Conservation (phyloP, 257 asterid species). For the Dorcoceras hygrometricum region DNA sequence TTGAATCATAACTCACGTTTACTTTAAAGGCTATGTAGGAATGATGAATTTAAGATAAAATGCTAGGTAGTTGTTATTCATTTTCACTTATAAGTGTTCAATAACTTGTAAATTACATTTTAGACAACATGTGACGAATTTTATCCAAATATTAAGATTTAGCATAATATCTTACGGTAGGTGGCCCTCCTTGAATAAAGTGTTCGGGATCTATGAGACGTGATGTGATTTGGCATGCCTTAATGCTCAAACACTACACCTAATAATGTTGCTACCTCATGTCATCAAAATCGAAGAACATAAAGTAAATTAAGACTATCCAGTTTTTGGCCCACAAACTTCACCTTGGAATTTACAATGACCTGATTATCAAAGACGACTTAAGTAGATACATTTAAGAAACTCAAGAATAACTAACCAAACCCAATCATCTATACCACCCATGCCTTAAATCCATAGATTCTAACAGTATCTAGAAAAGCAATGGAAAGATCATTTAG, state of each 20-base stretch:
- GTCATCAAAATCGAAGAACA: neutral
- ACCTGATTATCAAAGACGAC: neutral
- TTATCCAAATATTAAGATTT: neutral
- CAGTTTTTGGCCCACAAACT: neutral
- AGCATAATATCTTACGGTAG: neutral
- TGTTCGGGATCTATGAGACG: neutral
- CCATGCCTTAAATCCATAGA: neutral
- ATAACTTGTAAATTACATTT: neutral
- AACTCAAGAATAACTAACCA: neutral
- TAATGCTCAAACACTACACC: neutral
- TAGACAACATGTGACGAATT: neutral
- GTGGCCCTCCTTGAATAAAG: neutral
- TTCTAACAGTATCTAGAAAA: neutral
- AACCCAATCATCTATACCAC: neutral
- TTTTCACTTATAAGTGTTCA: neutral
- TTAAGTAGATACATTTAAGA: neutral
- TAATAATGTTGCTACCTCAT: neutral
- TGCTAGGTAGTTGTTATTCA: neutral
- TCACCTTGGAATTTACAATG: neutral
- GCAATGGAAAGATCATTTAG: neutral
- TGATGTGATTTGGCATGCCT: neutral
- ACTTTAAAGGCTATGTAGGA: neutral
- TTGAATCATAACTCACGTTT: neutral
- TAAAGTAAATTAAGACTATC: neutral
- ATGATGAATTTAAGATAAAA: neutral